These are phyloP conservation scores for Buddleja alternifolia DNA, from an alignment of 257 asterid genomes.

Conservation along the genomic window DNA sequence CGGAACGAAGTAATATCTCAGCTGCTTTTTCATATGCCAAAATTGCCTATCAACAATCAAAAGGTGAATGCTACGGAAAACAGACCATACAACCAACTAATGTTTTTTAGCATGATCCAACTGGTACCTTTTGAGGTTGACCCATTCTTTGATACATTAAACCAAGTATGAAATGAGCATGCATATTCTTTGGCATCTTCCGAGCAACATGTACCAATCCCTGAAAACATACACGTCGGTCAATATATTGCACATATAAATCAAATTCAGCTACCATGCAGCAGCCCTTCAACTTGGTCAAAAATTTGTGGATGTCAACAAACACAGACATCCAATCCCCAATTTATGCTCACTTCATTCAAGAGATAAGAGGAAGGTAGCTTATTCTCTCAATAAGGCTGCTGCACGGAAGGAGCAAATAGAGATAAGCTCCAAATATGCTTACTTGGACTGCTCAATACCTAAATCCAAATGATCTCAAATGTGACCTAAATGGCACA, in stretches of 20 bases:
- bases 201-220: slow-evolving; percentile 93
- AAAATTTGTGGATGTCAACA: not conserved
- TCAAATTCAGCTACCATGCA: slow-evolving; percentile 10
- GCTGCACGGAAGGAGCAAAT: slow-evolving; percentile 7
- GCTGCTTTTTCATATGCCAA: slow-evolving; percentile 87
- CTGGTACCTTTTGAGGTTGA: slow-evolving; percentile 90
- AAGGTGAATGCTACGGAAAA: slow-evolving; percentile 18
- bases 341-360: slow-evolving; percentile 20
- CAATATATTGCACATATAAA: slow-evolving; percentile 23
- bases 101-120: slow-evolving; percentile 25
- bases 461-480: slow-evolving; percentile 3
- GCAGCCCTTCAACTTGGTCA: slow-evolving; percentile 13
- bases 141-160: slow-evolving; percentile 98
- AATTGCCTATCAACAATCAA: slow-evolving; percentile 62
- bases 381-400: slow-evolving; percentile 10
- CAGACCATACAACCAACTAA: slow-evolving; percentile 25
- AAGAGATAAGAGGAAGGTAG: slow-evolving; percentile 4
- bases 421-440: not conserved
- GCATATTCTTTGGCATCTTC: slow-evolving; percentile 97
- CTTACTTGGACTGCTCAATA: not conserved
- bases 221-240: slow-evolving; percentile 46
- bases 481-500: not conserved
- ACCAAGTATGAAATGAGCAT: slow-evolving; percentile 95
- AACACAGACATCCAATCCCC: slow-evolving; percentile 16
- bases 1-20: slow-evolving; percentile 90